Evolutionary conservation across 257 asterid genomes (phyloP).

Genomic region (Haberlea rhodopensis): DNA sequence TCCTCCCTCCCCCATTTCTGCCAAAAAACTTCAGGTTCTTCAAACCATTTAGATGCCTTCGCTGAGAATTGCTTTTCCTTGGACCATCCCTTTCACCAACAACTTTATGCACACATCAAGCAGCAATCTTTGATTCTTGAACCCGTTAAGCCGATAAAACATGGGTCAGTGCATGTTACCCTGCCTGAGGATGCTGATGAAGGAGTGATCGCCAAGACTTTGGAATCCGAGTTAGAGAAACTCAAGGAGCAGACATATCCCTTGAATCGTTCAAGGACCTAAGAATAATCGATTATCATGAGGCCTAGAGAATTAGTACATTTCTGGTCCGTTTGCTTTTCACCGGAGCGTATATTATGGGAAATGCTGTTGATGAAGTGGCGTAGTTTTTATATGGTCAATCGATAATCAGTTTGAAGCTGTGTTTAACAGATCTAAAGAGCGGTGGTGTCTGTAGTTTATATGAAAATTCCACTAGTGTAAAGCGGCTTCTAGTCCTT

Average conservation of each 20-base stretch:
- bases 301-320: conserved; percentile 21
- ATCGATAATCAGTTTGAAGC: not conserved
- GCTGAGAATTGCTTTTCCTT: conserved; percentile 50
- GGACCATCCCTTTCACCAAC: conserved; percentile 77
- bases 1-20: conserved; percentile 76
- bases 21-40: conserved; percentile 54
- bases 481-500: not conserved
- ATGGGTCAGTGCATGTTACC: conserved; percentile 69
- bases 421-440: too few species aligned
- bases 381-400: not conserved
- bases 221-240: conserved; percentile 61
- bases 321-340: not conserved
- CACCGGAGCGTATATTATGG: not conserved
- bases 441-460: too few species aligned
- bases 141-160: conserved; percentile 40
- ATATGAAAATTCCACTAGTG: not conserved
- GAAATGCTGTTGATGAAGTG: not conserved
- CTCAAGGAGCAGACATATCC: conserved; percentile 34
- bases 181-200: conserved; percentile 58
- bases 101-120: conserved; percentile 56
- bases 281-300: too few species aligned
- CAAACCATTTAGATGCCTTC: conserved; percentile 26
- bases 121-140: conserved; percentile 38
- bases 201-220: conserved; percentile 51
- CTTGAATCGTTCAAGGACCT: conserved; percentile 35